Base-by-base conservation (phyloP, 768 basidiomycete species). In the Leccinum barrowsii region DNA sequence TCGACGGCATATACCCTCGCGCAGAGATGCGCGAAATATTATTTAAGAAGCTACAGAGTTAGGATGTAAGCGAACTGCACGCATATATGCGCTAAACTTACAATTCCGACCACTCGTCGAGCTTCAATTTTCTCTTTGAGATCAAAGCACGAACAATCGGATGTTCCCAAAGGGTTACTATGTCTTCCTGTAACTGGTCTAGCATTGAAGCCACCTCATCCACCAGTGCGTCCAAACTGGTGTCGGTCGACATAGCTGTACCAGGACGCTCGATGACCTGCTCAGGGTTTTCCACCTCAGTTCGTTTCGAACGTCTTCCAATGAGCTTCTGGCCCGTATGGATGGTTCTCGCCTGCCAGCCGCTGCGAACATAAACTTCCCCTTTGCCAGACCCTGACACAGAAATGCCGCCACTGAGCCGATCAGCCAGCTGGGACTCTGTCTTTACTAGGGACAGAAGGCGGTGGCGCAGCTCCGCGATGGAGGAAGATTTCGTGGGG, bases 51-150 rank as follows among this genome's bases (percentile, higher is more conserved):
- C 91, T 93, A 62, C 21, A 15, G 47, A 30, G 49, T 58, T 34
- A 7, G 6, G 32, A 32, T 5, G 30, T 63, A 12, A 62, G 57
- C 55, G 53, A 56, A 50, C 51, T 49, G 13, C 37, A 52, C 22
- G 61, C 63, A 66, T 74, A 63, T 64, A 71, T 63, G 65, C 67
- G 21, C 46, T 8, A 12, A 46, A 78, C 91, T 72, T 68, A 93
- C 91, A 89, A 94, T 74, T 92, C 91, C 12, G 89, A 85, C 86
- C 90, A 92, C 70, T 94, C 91, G 62, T 93, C 90, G 52, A 93
- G 76, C 66, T 89, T 86, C 51, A 93, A 73, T 58, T 85, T 84
- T 57, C 90, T 79, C 66, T 82, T 85, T 21, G 76, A 76, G 49
- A 91, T 85, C 70, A 92, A 73, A 26, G 79, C 82, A 66, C 82